A percentile compares a stretch with the other conserved stretches of the same genome.
Conservation (phyloP, 495 filamentous ascomycete genomes). For the Lichenothelia convexa region DNA sequence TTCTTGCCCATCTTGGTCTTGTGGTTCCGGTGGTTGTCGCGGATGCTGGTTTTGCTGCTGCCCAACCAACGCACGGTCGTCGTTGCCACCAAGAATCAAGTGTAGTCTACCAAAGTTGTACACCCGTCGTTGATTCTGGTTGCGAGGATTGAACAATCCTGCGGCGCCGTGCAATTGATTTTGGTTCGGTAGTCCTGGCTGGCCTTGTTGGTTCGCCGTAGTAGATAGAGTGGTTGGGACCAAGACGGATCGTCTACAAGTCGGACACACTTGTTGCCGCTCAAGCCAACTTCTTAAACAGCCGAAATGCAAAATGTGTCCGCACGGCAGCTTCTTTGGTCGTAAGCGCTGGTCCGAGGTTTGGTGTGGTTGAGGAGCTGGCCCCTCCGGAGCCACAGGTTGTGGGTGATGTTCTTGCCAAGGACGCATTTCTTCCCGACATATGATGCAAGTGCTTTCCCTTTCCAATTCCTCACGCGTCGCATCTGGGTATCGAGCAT, state of each 20-base stretch:
- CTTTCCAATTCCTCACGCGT: conserved; percentile 66
- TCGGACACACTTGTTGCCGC: conserved; percentile 92
- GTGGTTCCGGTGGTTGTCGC: conserved; percentile 1
- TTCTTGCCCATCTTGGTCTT: conserved; percentile 3
- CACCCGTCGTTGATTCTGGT: no score
- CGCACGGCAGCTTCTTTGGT: conserved; percentile 90
- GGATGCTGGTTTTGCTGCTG: conserved; percentile 3
- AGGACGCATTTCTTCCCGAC: conserved; percentile 82
- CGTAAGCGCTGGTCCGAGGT: conserved; percentile 57
- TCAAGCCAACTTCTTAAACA: conserved; percentile 97
- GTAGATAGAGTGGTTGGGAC: conserved; percentile 4
- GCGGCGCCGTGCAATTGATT: no score
- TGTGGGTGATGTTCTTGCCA: conserved; percentile 31
- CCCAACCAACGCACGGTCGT: no score
- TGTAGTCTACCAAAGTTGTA: no score
- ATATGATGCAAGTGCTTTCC: conserved; percentile 94
- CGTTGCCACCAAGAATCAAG: no score
- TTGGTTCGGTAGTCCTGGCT: no score
- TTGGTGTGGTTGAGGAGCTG: conserved; percentile 18
- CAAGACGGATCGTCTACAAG: conserved; percentile 70
- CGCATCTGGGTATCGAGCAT: conserved; percentile 77
- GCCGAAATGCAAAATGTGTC: conserved; percentile 84
- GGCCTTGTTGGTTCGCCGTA: no score
- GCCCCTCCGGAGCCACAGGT: conserved; percentile 3
- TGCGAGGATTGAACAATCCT: conserved; percentile 27